Evolutionary conservation across 176 grass and related monocot species (phyloP).

Genomic region (bread wheat (Triticum aestivum)): IWGSC_CS_RefSeq_v2.1 NC_057807.1:562141776-562142275

Average conservation of each 20-base stretch:
- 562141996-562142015: not conserved
- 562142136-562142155: not conserved
- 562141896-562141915: constrained; percentile 7
- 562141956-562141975: constrained; percentile 4
- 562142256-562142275: too few relatives aligned
- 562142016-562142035: not conserved
- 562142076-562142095: not conserved
- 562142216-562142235: not conserved
- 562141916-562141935: not conserved
- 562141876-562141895: not conserved
- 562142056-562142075: not conserved
- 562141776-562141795: constrained; percentile 38
- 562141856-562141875: constrained; percentile 29
- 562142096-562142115: too few relatives aligned
- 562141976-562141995: not conserved
- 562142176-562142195: not conserved
- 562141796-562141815: constrained; percentile 1
- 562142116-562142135: not conserved
- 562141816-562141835: not conserved
- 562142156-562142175: not conserved
- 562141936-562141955: not conserved
- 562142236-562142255: too few relatives aligned
- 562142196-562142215: too few relatives aligned
- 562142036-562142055: not conserved
- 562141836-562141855: not conserved